A percentile compares a stretch with the other conserved stretches of the same genome.
These are phyloP conservation scores for Penicillium coprophilum DNA, from an alignment of 495 filamentous ascomycete species.

Conservation along the genomic window DNA sequence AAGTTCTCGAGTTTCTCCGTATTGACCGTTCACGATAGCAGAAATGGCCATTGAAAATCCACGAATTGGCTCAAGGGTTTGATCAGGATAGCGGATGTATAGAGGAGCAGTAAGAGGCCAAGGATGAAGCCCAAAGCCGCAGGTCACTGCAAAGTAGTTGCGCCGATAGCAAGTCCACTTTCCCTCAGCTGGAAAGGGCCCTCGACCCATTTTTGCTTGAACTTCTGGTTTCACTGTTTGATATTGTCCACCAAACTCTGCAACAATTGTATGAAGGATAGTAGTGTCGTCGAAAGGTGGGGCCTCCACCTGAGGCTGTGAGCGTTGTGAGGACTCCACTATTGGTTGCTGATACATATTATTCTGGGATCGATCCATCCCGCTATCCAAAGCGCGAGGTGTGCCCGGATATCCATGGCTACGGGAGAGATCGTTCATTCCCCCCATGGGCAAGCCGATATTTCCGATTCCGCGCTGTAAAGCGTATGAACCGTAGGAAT, in stretches of 20 bases:
- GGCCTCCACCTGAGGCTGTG: slow-evolving; percentile 34
- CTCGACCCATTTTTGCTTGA: slow-evolving; percentile 84
- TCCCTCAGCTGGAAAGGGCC: slow-evolving; percentile 80
- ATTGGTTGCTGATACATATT: slow-evolving; percentile 34
- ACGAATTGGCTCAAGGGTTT: slow-evolving; percentile 56
- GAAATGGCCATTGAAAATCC: slow-evolving; percentile 84
- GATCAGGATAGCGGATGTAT: slow-evolving; percentile 41
- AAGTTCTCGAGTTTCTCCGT: slow-evolving; percentile 77
- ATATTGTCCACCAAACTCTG: slow-evolving; percentile 39
- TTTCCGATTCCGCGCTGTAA: slow-evolving; percentile 28
- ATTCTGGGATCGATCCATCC: slow-evolving; percentile 36
- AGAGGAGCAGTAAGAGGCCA: slow-evolving; percentile 50
- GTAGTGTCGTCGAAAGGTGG: slow-evolving; percentile 61
- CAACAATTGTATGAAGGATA: slow-evolving; percentile 56
- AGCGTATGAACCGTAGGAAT: slow-evolving; percentile 39
- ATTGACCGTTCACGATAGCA: slow-evolving; percentile 74
- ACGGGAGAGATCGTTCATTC: slow-evolving; percentile 37
- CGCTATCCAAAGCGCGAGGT: slow-evolving; percentile 36
- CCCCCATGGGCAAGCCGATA: slow-evolving; percentile 34
- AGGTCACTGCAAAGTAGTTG: slow-evolving; percentile 91
- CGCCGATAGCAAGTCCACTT: slow-evolving; percentile 96
- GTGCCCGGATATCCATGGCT: slow-evolving; percentile 35
- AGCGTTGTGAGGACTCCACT: slow-evolving; percentile 36
- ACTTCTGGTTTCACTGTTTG: slow-evolving; percentile 72
- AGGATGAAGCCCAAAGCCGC: slow-evolving; percentile 68